Base-by-base conservation (phyloP, 2,329 filamentous ascomycete species). In the Septoria petroselini region DNA sequence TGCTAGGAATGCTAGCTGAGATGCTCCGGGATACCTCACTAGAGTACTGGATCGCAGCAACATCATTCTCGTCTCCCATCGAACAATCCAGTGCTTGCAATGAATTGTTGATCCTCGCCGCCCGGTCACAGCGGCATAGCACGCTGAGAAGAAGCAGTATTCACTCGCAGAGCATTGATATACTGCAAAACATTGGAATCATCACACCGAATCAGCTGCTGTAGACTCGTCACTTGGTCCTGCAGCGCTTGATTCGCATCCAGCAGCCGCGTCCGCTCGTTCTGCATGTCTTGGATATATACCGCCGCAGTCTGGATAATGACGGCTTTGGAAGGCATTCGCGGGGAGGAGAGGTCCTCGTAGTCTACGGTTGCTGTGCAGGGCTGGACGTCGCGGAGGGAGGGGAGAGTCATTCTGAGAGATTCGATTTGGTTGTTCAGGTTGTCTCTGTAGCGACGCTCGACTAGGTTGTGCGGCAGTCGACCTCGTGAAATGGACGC, bases 361-460 rank as follows among this genome's bases (percentile, higher is more conserved):
- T 46, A 41, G 11, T 34, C 29, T n/a, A n/a, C n/a, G 14, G 14
- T 30, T 8, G 48, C 33, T 12, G 29, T 31, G 11, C 27, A 37
- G 12, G 48, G 34, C 11, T 51, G 48, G 3, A 52, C 52, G 29
- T 59, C 52, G 37, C 48, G 48, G 2, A 59, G 40, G 0, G 57
- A 55, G 5, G 57, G 57, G 3, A 59, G 44, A 4, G 53, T 51
- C 11, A 59, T 41, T 3, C 57, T 65, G 9, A 74, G 64, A 3
- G 67, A 66, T 15, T 74, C 72, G 39, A 74, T 68, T 52, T 73
- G 71, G 4, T 70, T 69, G 62, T 74, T 74, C 19, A 74, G 65
- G 4, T 71, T 73, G 44, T 74, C 71, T 43, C 72, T 70, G 54
- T 74, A 74, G 50, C 73, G 71, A 38, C 71, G 68, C 53, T 74